A percentile compares a stretch with the other conserved stretches of the same genome.
Conservation (phyloP, 2,329 filamentous ascomycete species). For the Aureobasidium lini region DNA sequence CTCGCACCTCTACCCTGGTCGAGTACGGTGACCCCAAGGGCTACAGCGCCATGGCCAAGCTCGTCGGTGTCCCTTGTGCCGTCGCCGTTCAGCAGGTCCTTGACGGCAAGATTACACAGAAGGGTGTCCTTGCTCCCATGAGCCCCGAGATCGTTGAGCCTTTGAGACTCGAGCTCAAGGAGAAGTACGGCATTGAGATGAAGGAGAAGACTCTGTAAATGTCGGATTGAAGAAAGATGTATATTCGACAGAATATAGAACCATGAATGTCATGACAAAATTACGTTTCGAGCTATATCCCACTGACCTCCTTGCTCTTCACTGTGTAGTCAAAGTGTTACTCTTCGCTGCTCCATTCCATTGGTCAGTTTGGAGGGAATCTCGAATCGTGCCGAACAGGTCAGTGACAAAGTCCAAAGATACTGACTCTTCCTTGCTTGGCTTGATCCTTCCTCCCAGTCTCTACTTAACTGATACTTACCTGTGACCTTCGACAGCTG, state of each 20-base stretch:
- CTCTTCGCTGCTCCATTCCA: too few relatives aligned
- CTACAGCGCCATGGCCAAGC: conserved; percentile 76
- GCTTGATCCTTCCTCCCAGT: too few relatives aligned
- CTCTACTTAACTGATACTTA: too few relatives aligned
- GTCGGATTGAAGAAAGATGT: neutral
- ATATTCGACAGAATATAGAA: conserved; percentile 1
- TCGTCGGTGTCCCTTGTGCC: conserved; percentile 68
- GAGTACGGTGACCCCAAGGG: conserved; percentile 70
- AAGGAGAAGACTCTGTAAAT: conserved; percentile 53
- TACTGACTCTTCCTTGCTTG: too few relatives aligned
- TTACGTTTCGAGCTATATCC: too few relatives aligned
- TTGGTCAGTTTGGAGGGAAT: too few relatives aligned
- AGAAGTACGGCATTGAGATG: conserved; percentile 67
- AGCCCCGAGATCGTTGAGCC: conserved; percentile 62
- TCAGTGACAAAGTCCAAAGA: too few relatives aligned
- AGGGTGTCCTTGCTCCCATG: conserved; percentile 65
- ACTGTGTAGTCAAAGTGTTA: too few relatives aligned
- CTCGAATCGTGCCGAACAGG: too few relatives aligned
- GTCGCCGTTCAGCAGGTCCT: conserved; percentile 54
- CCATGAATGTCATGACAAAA: conserved; percentile 1
- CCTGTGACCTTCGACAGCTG: too few relatives aligned
- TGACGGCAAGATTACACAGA: conserved; percentile 29
- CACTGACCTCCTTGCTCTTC: too few relatives aligned
- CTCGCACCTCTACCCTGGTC: conserved; percentile 68
- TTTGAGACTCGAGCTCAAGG: conserved; percentile 69